Evolutionary conservation across 163 green algal species (phyloP), one percentile per base, ranked within the genome.

Genomic region (Scenedesmus sp.): DNA sequence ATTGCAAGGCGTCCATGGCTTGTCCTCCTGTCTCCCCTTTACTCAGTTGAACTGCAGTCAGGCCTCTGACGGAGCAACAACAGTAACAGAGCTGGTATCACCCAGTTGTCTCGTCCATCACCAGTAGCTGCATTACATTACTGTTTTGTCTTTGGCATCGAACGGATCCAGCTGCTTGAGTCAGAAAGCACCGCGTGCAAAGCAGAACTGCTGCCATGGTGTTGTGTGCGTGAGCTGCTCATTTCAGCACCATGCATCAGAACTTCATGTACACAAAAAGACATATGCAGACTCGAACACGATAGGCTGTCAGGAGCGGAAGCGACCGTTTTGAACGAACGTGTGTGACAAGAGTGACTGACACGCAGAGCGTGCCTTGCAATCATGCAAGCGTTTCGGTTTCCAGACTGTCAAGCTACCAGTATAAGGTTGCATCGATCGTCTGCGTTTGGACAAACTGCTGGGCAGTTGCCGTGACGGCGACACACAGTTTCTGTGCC

Each of bases 1-100:
- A 89, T 54, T 64, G 34, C 62, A 89, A 16, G 52, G 84, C 59
- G 82, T 82, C 84, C 84, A 89, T 84, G 12, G 10, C 3, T 13
- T 82, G 26, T 20, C 74, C 62, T 70, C 26, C 74, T 56, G 74
- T 59, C 70, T 52, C 6, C 66, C 34, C 34, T 46, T 46, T 46
- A 46, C 12, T 52, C 70, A 79, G 5, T 23, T 79, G 70, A 52
- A 46, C 34, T 46, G 70, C 70, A 79, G 70, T 79, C 70, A 4
- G 23, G 23, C 46, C 2, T 79, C 70, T 52, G 34, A 46, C 34
- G 34, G 23, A 79, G 70, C 70, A 79, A 52, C 23, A 79, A 52
- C 3, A 52, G 70, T 46, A 52, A 6, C 3, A 52, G 70, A 13
- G 70, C 70, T 52, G 23, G 4, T 2, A 52, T 15, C 59, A 8